Conservation (phyloP, 2,329 filamentous ascomycete species). For the Calcarisporium arbuscula region DNA sequence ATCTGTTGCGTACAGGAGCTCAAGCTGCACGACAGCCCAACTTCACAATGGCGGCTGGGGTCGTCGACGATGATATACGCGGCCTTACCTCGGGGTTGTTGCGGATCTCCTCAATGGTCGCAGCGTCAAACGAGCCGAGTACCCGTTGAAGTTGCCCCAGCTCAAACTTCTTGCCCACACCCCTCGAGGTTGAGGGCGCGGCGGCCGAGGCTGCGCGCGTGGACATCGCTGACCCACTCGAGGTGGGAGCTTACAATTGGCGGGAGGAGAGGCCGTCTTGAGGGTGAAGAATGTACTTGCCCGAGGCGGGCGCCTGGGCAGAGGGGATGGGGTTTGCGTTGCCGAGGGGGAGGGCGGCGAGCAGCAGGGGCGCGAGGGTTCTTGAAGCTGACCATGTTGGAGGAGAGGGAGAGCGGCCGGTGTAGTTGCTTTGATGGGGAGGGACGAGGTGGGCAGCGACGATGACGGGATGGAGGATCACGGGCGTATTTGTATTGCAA, state of each 20-base stretch:
- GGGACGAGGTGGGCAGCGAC: too few relatives aligned
- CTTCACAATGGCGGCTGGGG: constrained; percentile 2
- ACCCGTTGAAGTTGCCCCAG: constrained; percentile 31
- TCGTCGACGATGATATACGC: too few relatives aligned
- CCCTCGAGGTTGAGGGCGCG: constrained; percentile 25
- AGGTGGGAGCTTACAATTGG: constrained; percentile 30
- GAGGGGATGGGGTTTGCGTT: constrained; percentile 6
- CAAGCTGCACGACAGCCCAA: too few relatives aligned
- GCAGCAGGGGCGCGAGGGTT: constrained; percentile 12
- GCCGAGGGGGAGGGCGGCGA: constrained; percentile 5
- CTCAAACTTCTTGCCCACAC: constrained; percentile 22
- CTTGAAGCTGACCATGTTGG: constrained; percentile 13
- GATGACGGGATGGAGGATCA: too few relatives aligned
- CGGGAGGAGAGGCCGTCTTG: constrained; percentile 39
- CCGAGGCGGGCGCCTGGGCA: not conserved
- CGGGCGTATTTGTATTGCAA: too few relatives aligned
- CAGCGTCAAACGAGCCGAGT: constrained; percentile 35
- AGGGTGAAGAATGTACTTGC: constrained; percentile 55
- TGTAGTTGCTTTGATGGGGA: too few relatives aligned
- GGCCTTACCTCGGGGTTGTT: constrained; percentile 33
- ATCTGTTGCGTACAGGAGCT: too few relatives aligned
- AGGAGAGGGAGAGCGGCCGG: too few relatives aligned
- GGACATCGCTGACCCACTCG: constrained; percentile 23
- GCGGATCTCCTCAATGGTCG: constrained; percentile 33
- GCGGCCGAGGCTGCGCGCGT: constrained; percentile 24